These are phyloP conservation scores for Boechera retrofracta DNA, from an alignment of 345 rosid species.

Conservation along the genomic window DNA sequence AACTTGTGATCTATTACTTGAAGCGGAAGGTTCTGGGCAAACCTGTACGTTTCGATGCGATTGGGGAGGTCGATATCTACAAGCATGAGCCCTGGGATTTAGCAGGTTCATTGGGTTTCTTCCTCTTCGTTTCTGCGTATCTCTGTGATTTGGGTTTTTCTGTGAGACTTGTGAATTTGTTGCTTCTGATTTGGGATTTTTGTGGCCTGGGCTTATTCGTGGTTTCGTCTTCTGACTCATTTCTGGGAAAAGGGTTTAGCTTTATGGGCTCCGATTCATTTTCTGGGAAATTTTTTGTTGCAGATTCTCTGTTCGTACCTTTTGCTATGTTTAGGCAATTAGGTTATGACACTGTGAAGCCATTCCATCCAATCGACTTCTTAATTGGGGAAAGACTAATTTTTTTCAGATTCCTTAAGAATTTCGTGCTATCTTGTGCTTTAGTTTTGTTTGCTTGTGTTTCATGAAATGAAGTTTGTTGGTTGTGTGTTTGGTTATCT, in stretches of 20 bases:
- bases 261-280: conserved; percentile 2
- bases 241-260: conserved; percentile 1
- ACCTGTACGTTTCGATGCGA: conserved; percentile 75
- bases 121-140: background rate
- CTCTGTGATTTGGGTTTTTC: conserved; percentile 17
- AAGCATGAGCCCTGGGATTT: conserved; percentile 90
- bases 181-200: conserved; percentile 32
- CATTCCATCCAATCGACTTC: background rate
- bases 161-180: background rate
- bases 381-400: background rate
- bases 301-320: conserved; percentile 18
- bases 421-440: background rate
- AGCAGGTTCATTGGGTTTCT: conserved; percentile 53
- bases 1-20: conserved; percentile 80
- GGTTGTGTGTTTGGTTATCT: conserved; percentile 2
- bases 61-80: conserved; percentile 85
- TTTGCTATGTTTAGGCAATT: conserved; percentile 32
- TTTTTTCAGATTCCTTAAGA: background rate
- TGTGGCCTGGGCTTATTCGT: conserved; percentile 7
- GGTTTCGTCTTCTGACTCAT: background rate
- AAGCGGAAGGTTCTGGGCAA: conserved; percentile 75
- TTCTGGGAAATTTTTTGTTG: background rate
- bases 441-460: conserved; percentile 38
- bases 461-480: conserved; percentile 38
- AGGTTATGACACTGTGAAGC: background rate